Percentiles rank a stretch among this genome's conserved stretches.
Conservation (phyloP, 2,329 filamentous ascomycete species). For the Dactylellina haptotyla region DNA sequence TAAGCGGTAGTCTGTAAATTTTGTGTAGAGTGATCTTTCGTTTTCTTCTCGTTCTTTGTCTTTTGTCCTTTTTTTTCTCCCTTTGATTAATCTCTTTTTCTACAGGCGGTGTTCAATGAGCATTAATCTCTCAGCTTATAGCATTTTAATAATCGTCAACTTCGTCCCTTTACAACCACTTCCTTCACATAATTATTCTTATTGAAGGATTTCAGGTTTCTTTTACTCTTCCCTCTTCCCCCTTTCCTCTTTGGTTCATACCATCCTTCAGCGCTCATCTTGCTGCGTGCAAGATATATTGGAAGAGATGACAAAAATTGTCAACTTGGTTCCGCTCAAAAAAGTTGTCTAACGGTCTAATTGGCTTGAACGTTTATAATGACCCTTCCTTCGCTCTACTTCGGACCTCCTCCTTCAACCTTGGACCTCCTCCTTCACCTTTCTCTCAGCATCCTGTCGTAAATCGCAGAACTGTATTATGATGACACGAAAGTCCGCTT, state of each 20-base stretch:
- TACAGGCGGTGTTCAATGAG: conserved; percentile 51
- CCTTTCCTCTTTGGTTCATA: conserved; percentile 58
- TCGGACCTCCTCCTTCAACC: conserved; percentile 10
- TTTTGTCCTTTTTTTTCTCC: conserved; percentile 31
- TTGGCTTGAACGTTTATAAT: conserved; percentile 52
- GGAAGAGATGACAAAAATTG: conserved; percentile 49
- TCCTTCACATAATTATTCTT: neutral
- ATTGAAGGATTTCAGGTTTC: conserved; percentile 21
- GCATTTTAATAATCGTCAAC: conserved; percentile 54
- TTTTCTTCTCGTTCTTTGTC: conserved; percentile 28
- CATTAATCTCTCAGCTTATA: conserved; percentile 54
- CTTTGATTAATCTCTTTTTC: conserved; percentile 32
- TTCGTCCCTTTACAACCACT: conserved; percentile 16
- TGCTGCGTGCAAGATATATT: conserved; percentile 49
- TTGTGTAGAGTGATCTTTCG: conserved; percentile 54
- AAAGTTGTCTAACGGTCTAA: conserved; percentile 54
- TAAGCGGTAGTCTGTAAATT: conserved; percentile 54
- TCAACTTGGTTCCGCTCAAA: conserved; percentile 55
- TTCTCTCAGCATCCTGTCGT: conserved; percentile 24
- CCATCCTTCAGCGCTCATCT: conserved; percentile 56
- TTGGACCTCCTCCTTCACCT: conserved; percentile 14
- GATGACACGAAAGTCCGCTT: conserved; percentile 51
- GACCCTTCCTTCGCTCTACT: conserved; percentile 10
- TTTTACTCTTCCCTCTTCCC: conserved; percentile 56
- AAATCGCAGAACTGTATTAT: conserved; percentile 53